Base-by-base conservation (phyloP, 2,329 filamentous ascomycete species). In the Venturia effusa region DNA sequence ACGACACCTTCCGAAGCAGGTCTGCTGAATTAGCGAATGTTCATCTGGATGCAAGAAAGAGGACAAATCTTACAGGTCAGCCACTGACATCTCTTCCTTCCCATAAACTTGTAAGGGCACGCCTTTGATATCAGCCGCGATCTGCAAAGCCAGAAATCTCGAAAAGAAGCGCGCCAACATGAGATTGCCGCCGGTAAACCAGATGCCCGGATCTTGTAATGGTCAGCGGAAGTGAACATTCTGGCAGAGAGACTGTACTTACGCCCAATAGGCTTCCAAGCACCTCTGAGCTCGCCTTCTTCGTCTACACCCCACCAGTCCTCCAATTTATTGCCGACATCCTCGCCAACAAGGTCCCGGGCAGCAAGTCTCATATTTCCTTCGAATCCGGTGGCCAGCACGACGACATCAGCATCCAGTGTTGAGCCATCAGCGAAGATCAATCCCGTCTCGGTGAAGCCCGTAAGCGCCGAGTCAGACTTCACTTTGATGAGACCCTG, bases 401-500 rank as follows among this genome's bases (percentile, higher is more conserved):
- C 79, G 10, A 89, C 80, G 66, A 87, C 79, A 66, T 88, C 86
- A 0, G 85, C 84, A 22, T 83, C 78, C 0, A 88, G 70, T 67
- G 80, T 78, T 0, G 74, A 73, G 0, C 84, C 85, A 65, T 88
- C 85, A 82, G 66, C 0, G 13, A 75, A 68, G 1, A 71, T 63
- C 3, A 74, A 51, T 78, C 79, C 70, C 0, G 75, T 68, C 0
- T 79, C 74, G 0, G 81, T 76, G 59, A 61, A 64, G 22, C 59
- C 63, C 4, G 59, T 61, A 17, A 64, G 41, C 1, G 74, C 69
- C 17, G 88, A 81, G 4, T 81, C 80, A 0, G 66, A 67, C 62
- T 83, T 83, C 32, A 89, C 75, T 67, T 83, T 84, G 71, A 89
- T 84, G 69, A 83, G 84, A 0, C 86, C 85, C 15, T 87, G 82